Evolutionary conservation across 768 basidiomycete genomes (phyloP).

Genomic region (Coprinellus micaceus): DNA sequence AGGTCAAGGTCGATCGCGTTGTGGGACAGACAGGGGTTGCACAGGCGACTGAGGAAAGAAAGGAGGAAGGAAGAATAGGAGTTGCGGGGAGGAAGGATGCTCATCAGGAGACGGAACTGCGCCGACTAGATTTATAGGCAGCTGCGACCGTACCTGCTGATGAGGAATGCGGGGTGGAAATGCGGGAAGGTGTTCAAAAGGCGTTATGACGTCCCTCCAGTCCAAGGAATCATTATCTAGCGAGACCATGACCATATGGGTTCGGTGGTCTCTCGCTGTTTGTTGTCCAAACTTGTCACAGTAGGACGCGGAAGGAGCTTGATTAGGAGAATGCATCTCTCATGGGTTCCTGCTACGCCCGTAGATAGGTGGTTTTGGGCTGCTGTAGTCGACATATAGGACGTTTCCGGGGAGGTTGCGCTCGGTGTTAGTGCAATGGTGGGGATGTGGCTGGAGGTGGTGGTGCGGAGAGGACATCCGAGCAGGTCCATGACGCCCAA

Average conservation of each 20-base stretch:
- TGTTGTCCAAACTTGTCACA: background rate
- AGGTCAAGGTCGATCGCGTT: background rate
- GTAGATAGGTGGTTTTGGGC: no score
- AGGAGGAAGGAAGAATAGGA: background rate
- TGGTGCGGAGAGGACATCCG: no score
- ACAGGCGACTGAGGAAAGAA: conserved; percentile 1
- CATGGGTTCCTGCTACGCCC: no score
- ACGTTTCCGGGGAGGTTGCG: no score
- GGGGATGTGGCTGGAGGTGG: no score
- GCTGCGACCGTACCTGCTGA: background rate
- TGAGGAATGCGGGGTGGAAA: background rate
- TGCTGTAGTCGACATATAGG: no score
- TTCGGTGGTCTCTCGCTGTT: background rate
- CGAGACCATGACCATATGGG: background rate
- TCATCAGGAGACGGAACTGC: background rate
- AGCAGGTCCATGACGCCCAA: no score
- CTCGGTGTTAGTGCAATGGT: no score
- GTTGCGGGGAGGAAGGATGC: background rate
- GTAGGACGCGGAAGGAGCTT: background rate
- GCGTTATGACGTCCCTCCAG: background rate
- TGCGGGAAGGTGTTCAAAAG: conserved; percentile 9
- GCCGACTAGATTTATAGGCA: background rate
- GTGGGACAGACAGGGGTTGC: conserved; percentile 1
- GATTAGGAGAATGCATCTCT: background rate
- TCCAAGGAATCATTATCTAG: background rate